phyloP scores from a whole-genome alignment of 345 rosid species.

The Kernera saxatilis region DNA sequence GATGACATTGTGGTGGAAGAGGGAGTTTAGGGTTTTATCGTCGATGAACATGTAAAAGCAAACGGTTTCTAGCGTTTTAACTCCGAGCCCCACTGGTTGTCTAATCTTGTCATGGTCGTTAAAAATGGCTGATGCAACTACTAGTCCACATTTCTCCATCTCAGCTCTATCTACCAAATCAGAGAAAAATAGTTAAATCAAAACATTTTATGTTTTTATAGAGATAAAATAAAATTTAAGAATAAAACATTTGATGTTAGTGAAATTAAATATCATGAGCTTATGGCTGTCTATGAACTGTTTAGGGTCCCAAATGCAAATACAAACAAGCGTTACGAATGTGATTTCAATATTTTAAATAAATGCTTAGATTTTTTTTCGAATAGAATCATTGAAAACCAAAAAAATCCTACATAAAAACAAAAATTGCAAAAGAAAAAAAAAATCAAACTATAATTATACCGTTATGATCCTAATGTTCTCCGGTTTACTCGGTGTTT shows the following conservation, averaged over 20 bases:
- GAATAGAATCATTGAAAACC: not conserved
- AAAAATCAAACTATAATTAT: not conserved
- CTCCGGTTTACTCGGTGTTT: constrained; percentile 9
- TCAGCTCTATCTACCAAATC: constrained; percentile 51
- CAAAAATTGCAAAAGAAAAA: not conserved
- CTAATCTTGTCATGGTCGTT: constrained; percentile 88
- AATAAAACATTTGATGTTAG: not conserved
- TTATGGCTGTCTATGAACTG: not conserved
- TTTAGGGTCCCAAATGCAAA: not conserved
- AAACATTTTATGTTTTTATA: not conserved
- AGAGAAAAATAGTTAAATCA: not conserved
- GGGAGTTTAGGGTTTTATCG: constrained; percentile 45
- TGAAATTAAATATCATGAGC: too few relatives aligned
- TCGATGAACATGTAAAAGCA: constrained; percentile 95
- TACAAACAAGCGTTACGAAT: not conserved
- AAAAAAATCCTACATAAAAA: not conserved
- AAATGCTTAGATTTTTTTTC: not conserved
- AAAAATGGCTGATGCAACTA: constrained; percentile 83
- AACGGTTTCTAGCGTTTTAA: constrained; percentile 44
- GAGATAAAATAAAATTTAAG: not conserved
- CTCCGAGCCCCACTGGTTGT: constrained; percentile 78
- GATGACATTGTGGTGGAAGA: constrained; percentile 43
- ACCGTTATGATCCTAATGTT: not conserved
- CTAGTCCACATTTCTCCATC: constrained; percentile 79
- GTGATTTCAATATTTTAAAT: not conserved